phyloP scores from a whole-genome alignment of 1,284 basidiomycete species.

The Ganoderma sinense region DNA sequence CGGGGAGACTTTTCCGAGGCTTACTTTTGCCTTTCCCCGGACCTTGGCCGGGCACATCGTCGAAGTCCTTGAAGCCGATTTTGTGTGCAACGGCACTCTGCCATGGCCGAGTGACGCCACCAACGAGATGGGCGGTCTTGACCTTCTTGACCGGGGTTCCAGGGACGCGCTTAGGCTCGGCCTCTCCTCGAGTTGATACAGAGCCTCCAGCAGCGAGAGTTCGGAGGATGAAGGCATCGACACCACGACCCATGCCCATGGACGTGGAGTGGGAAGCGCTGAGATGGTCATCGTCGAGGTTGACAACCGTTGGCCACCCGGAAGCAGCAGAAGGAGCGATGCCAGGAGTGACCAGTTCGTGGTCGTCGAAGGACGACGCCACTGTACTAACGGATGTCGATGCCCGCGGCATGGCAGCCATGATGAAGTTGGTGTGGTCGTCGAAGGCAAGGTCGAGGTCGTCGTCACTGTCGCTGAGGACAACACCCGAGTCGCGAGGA shows the following conservation, averaged over 20 bases:
- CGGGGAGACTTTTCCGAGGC: conserved; percentile 78
- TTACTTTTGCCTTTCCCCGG: conserved; percentile 47
- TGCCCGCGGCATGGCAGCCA: conserved; percentile 54
- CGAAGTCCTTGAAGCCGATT: conserved; percentile 65
- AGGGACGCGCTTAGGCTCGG: conserved; percentile 68
- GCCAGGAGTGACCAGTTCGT: conserved; percentile 73
- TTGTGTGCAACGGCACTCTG: conserved; percentile 78
- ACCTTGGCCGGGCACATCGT: conserved; percentile 36
- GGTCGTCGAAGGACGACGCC: conserved; percentile 60
- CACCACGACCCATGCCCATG: conserved; percentile 47
- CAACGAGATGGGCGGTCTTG: conserved; percentile 65
- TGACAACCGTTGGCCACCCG: conserved; percentile 66
- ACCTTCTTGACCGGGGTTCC: conserved; percentile 82
- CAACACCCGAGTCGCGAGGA: conserved; percentile 72
- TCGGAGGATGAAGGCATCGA: conserved; percentile 76
- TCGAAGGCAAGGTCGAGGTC: conserved; percentile 30
- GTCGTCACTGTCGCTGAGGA: conserved; percentile 67
- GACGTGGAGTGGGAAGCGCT: conserved; percentile 34
- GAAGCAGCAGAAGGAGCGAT: conserved; percentile 58
- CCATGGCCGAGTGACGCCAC: conserved; percentile 63
- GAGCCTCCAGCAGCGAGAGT: conserved; percentile 68
- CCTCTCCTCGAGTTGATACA: conserved; percentile 50
- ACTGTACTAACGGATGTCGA: conserved; percentile 70
- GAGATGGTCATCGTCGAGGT: conserved; percentile 48
- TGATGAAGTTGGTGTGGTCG: conserved; percentile 35